phyloP scores from a whole-genome alignment of 441 rosid species.

The Mallotus japonicus region DNA sequence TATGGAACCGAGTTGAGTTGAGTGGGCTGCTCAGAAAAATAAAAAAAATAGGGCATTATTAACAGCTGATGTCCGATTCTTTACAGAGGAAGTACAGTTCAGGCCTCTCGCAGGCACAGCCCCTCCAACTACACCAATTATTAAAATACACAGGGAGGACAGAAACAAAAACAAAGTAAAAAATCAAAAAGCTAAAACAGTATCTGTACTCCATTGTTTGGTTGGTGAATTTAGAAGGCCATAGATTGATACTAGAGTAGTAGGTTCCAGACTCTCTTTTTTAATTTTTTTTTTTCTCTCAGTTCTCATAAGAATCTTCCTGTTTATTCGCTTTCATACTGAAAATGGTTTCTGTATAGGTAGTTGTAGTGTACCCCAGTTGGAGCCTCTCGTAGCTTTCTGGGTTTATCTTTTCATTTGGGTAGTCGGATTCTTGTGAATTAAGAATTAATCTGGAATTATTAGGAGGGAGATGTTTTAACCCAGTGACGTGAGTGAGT shows the following conservation, averaged over 20 bases:
- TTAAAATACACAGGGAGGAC: background rate
- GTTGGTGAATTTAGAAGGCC: conserved; percentile 6
- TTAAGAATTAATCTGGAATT: background rate
- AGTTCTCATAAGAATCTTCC: too few relatives aligned
- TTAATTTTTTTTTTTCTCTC: too few relatives aligned
- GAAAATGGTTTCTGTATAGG: too few relatives aligned
- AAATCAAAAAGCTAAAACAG: background rate
- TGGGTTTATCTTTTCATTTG: background rate
- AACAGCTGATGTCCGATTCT: conserved; percentile 15
- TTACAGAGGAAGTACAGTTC: background rate
- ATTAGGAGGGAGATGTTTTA: background rate
- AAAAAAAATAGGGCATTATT: too few relatives aligned
- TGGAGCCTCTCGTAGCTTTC: background rate
- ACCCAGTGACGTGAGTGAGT: conserved; percentile 6
- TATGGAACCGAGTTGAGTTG: too few relatives aligned
- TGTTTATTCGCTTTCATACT: too few relatives aligned
- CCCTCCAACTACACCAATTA: background rate
- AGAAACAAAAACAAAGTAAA: background rate
- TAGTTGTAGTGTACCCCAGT: background rate
- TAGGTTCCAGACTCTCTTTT: background rate
- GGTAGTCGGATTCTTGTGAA: too few relatives aligned
- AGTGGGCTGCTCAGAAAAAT: too few relatives aligned
- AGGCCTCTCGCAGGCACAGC: background rate
- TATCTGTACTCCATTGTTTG: conserved; percentile 7
- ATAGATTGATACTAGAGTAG: background rate